Evolutionary conservation across 2,329 filamentous ascomycete species (phyloP).

Genomic region (Aspergillus luchuensis): DNA sequence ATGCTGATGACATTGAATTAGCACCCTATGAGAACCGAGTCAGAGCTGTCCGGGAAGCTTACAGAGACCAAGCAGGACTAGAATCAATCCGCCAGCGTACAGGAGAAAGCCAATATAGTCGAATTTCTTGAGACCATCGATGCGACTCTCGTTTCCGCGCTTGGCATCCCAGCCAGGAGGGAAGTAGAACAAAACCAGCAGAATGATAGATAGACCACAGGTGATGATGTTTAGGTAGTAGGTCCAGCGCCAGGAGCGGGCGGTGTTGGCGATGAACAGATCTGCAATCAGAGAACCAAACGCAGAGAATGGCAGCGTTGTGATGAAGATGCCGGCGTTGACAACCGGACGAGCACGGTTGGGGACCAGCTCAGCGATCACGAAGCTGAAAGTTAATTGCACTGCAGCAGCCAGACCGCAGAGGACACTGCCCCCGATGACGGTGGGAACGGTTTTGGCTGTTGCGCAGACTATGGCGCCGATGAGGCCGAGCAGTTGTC

Average conservation of each 20-base stretch:
- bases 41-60: neutral
- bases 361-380: slow-evolving; percentile 43
- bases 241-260: slow-evolving; percentile 51
- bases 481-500: slow-evolving; percentile 35
- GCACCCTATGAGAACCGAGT: too few relatives aligned
- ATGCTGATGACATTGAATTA: neutral
- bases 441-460: slow-evolving; percentile 38
- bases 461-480: slow-evolving; percentile 42
- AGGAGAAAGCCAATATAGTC: slow-evolving; percentile 52
- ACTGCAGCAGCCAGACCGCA: slow-evolving; percentile 40
- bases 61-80: slow-evolving; percentile 50
- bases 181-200: slow-evolving; percentile 10
- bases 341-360: slow-evolving; percentile 40
- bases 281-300: slow-evolving; percentile 51
- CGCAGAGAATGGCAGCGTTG: slow-evolving; percentile 32
- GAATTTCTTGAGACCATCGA: slow-evolving; percentile 46
- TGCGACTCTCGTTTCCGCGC: slow-evolving; percentile 35
- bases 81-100: slow-evolving; percentile 44
- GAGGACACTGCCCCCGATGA: slow-evolving; percentile 44
- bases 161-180: slow-evolving; percentile 46
- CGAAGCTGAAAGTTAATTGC: slow-evolving; percentile 43
- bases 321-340: slow-evolving; percentile 37
- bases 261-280: slow-evolving; percentile 48
- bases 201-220: slow-evolving; percentile 31
- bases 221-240: slow-evolving; percentile 54